These are phyloP conservation scores for Cercospora brassicicola DNA, from an alignment of 2,329 filamentous ascomycete genomes.

Conservation along the genomic window DNA sequence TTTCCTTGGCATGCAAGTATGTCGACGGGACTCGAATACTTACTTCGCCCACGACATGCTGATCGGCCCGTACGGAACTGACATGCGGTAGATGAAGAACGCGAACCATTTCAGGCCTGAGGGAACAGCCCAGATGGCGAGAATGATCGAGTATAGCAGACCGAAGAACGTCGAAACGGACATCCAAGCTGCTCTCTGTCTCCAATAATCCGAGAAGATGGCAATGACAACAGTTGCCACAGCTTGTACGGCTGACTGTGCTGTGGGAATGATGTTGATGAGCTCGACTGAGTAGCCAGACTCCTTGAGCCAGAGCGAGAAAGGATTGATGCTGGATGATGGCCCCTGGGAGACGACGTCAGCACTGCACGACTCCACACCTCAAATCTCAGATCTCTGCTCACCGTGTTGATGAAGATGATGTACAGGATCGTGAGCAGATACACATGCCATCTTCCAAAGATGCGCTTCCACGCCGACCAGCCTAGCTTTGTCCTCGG, in stretches of 20 bases:
- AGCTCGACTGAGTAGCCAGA: slow-evolving; percentile 52
- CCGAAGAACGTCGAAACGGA: slow-evolving; percentile 27
- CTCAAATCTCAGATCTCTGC: not conserved
- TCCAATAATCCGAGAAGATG: slow-evolving; percentile 26
- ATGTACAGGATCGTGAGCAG: slow-evolving; percentile 60
- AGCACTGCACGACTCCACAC: not conserved
- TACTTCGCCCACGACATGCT: slow-evolving; percentile 49
- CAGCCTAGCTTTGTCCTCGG: slow-evolving; percentile 31
- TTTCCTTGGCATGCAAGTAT: not conserved
- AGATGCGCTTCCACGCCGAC: slow-evolving; percentile 55
- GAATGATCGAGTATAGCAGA: slow-evolving; percentile 31
- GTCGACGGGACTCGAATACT: no score
- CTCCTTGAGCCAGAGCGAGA: slow-evolving; percentile 37
- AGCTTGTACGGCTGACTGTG: slow-evolving; percentile 55
- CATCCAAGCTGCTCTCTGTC: slow-evolving; percentile 27
- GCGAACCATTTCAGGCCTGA: slow-evolving; percentile 38
- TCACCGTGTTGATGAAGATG: slow-evolving; percentile 61
- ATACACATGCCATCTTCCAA: slow-evolving; percentile 66
- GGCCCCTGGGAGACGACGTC: slow-evolving; percentile 15
- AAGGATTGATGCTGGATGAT: slow-evolving; percentile 27
- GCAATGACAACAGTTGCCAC: slow-evolving; percentile 63
- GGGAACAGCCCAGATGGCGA: slow-evolving; percentile 39
- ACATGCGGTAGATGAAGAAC: slow-evolving; percentile 36
- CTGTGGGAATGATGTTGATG: slow-evolving; percentile 58
- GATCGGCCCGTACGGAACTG: slow-evolving; percentile 38